Evolutionary conservation across 805 yeast species (phyloP).

Genomic region (Suhomyces sp.): DNA sequence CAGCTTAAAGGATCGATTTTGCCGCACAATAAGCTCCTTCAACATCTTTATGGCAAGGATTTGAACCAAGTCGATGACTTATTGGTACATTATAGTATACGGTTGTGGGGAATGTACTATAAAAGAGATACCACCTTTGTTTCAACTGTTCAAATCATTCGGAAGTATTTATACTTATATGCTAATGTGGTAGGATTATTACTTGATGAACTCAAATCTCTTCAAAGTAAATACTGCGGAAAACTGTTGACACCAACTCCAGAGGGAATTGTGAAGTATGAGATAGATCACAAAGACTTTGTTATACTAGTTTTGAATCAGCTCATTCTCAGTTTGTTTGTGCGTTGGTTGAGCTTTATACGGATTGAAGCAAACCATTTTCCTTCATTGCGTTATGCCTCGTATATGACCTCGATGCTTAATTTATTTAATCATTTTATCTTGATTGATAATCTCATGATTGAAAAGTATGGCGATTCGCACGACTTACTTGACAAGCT

Average conservation of each 20-base stretch:
- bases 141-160: conserved; percentile 14
- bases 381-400: conserved; percentile 26
- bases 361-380: conserved; percentile 27
- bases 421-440: conserved; percentile 24
- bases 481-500: conserved; percentile 12
- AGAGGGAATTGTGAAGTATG: neutral
- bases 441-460: conserved; percentile 16
- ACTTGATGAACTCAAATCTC: conserved; percentile 7
- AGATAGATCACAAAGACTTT: conserved; percentile 4
- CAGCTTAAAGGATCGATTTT: conserved; percentile 24
- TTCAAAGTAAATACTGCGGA: neutral
- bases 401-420: conserved; percentile 26
- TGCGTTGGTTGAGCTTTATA: conserved; percentile 28
- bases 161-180: conserved; percentile 18
- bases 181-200: conserved; percentile 12
- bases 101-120: conserved; percentile 22
- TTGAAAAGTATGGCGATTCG: neutral
- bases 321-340: conserved; percentile 13
- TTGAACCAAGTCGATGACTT: conserved; percentile 9
- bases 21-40: conserved; percentile 22
- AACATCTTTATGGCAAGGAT: conserved; percentile 16
- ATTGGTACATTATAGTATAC: conserved; percentile 9
- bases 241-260: conserved; percentile 5
- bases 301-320: conserved; percentile 16
- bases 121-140: conserved; percentile 12